These are phyloP conservation scores for Trichosphaerium sp. DNA, from an alignment of 78 protist species.

Conservation along the genomic window DNA sequence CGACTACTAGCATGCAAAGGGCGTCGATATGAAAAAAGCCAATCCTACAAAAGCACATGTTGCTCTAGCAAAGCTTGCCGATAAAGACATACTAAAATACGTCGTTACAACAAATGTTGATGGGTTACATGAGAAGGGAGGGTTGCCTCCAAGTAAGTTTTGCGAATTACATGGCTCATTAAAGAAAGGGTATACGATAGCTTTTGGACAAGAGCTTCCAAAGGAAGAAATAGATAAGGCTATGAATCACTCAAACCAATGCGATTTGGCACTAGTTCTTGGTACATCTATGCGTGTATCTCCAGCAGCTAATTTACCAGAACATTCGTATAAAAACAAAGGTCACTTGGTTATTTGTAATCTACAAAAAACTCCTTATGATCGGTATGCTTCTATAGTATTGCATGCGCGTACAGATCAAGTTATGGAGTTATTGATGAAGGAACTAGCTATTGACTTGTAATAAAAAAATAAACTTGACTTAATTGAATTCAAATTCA, in stretches of 20 bases:
- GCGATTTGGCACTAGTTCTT: conserved; percentile 22
- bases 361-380: conserved; percentile 1
- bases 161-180: conserved; percentile 1
- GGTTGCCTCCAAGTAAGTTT: background rate
- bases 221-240: conserved; percentile 4
- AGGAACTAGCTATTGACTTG: background rate
- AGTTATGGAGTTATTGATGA: background rate
- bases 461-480: too few species aligned
- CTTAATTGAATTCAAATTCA: too few species aligned
- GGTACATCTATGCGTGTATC: conserved; percentile 14
- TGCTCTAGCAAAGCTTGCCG: conserved; percentile 2
- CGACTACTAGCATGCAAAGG: too few species aligned
- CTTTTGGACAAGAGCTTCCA: conserved; percentile 1
- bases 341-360: background rate
- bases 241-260: background rate
- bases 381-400: background rate
- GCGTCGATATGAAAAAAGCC: background rate
- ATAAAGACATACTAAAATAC: conserved; percentile 1
- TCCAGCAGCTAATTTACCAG: background rate
- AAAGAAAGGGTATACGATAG: background rate
- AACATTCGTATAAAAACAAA: background rate
- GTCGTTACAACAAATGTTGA: conserved; percentile 6
- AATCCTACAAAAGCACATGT: conserved; percentile 10
- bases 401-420: background rate
- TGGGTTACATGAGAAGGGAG: background rate